Evolutionary conservation across 176 grass and related monocot species (phyloP), one percentile per base, ranked within the genome.

Genomic region (Bromus sterilis): DNA sequence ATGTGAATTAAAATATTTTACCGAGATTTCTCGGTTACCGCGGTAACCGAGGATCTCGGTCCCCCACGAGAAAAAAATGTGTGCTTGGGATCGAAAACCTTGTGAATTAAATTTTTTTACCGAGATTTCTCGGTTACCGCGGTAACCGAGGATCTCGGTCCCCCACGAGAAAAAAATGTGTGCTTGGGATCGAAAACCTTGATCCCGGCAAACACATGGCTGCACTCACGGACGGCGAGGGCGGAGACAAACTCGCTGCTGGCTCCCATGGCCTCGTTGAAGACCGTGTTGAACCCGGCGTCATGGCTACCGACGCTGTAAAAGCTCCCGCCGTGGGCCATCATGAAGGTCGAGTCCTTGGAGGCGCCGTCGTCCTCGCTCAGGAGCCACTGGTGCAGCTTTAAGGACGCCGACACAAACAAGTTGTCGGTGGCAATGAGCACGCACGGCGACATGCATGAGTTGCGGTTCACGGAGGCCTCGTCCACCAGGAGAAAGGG

Each of bases 401-500:
- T 30, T 0, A 71, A 10, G 4, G 31, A 68, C 12, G 72, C 24
- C 12, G 14, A 20, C 1, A 83, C 0, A 3, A 78, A 0, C 32
- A 18, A 16, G 4, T n/a, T 46, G 1, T 21, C 15, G 2, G 67
- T 10, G 6, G 4, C 1, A 5, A 26, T 1, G 36, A 21, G 25
- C 1, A 60, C n/a, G 8, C 78, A 65, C 3, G 40, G 39, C 14
- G 87, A 76, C 6, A 69, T 7, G n/a, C n/a, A n/a, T n/a, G n/a
- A n/a, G n/a, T n/a, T n/a, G n/a, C n/a, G n/a, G 12, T 8, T 7
- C 6, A 9, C 21, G 3, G 24, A 32, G 6, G 3, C 44, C 1
- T 42, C 68, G 3, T 65, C 34, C 8, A 89, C 73, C 36, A 89
- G 71, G 43, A 79, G 82, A n/a, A 13, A 32, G 61, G 0, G 86